These are phyloP conservation scores for Strobilomyces echinocephalus DNA, from an alignment of 768 basidiomycete genomes.

Conservation along the genomic window DNA sequence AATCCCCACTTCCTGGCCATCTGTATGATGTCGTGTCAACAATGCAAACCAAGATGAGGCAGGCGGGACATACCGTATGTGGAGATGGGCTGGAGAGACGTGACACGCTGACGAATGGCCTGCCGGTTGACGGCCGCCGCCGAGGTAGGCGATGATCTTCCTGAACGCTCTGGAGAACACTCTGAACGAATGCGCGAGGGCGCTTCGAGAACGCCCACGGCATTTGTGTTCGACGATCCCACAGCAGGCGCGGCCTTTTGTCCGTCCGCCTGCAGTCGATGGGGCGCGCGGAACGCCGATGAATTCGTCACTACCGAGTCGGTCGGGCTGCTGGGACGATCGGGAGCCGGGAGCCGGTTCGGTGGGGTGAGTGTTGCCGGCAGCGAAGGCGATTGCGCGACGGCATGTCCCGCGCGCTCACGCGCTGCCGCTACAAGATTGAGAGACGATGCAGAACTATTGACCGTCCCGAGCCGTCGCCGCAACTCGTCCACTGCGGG, in stretches of 20 bases:
- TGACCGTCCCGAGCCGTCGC: slow-evolving; percentile 68
- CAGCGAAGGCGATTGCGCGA: slow-evolving; percentile 11
- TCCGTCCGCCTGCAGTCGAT: slow-evolving; percentile 65
- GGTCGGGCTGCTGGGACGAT: slow-evolving; percentile 73
- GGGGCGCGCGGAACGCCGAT: slow-evolving; percentile 49
- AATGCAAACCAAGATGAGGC: neutral
- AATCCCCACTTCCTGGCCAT: slow-evolving; percentile 87
- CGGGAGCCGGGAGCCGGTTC: slow-evolving; percentile 25
- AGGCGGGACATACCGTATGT: slow-evolving; percentile 54
- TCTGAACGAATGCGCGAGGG: slow-evolving; percentile 65
- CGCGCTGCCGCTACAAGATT: slow-evolving; percentile 40
- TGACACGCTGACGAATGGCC: slow-evolving; percentile 42
- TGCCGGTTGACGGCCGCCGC: slow-evolving; percentile 52
- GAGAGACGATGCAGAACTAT: slow-evolving; percentile 65
- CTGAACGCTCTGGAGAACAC: slow-evolving; percentile 67
- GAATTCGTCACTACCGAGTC: slow-evolving; percentile 75
- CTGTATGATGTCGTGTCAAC: slow-evolving; percentile 37
- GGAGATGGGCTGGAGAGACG: slow-evolving; percentile 58
- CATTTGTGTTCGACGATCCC: slow-evolving; percentile 80
- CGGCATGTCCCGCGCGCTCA: slow-evolving; percentile 37
- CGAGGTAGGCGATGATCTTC: slow-evolving; percentile 71
- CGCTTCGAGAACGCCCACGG: slow-evolving; percentile 75
- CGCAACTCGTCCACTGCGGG: slow-evolving; percentile 77
- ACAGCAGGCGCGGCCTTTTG: slow-evolving; percentile 89
- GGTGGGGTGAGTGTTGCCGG: slow-evolving; percentile 22